Conservation (phyloP, 164 flowering plant genomes). For the Annona squamosa region DNA sequence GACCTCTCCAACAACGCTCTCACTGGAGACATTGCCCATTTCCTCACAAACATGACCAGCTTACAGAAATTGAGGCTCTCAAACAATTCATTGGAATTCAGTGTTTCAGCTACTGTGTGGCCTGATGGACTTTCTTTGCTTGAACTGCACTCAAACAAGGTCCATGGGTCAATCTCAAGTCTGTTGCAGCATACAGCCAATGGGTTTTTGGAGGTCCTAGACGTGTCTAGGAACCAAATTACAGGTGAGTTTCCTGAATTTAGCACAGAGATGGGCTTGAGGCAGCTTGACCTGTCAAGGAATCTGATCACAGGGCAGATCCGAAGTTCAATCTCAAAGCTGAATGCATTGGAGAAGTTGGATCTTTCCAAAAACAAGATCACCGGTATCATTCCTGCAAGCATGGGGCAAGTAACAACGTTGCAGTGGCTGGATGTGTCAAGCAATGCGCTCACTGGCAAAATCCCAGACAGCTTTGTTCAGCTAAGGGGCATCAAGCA, state of each 20-base stretch:
- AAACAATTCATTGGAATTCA: constrained; percentile 50
- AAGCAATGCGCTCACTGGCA: constrained; percentile 53
- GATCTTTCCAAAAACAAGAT: constrained; percentile 68
- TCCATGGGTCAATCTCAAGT: constrained; percentile 49
- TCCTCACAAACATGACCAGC: constrained; percentile 51
- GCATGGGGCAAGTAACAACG: constrained; percentile 41
- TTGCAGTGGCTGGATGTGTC: constrained; percentile 80
- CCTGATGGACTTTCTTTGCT: constrained; percentile 49
- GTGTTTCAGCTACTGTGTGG: constrained; percentile 41
- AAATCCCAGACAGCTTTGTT: constrained; percentile 61
- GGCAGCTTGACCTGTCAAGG: constrained; percentile 48
- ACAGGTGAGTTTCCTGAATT: constrained; percentile 61
- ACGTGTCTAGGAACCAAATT: constrained; percentile 53
- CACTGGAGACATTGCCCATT: constrained; percentile 36
- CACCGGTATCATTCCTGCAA: constrained; percentile 65
- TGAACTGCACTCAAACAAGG: constrained; percentile 65
- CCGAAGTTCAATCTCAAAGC: constrained; percentile 69
- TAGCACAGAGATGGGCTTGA: constrained; percentile 36
- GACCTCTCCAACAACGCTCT: constrained; percentile 74
- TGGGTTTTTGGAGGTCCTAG: constrained; percentile 48
- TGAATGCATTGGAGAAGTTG: constrained; percentile 42
- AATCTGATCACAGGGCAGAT: constrained; percentile 65
- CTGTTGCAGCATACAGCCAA: constrained; percentile 33
- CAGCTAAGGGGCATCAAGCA: constrained; percentile 39
- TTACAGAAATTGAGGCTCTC: constrained; percentile 62